Base-by-base conservation (phyloP, 1,284 basidiomycete species). In the Lignosus rhinocerotis region DNA sequence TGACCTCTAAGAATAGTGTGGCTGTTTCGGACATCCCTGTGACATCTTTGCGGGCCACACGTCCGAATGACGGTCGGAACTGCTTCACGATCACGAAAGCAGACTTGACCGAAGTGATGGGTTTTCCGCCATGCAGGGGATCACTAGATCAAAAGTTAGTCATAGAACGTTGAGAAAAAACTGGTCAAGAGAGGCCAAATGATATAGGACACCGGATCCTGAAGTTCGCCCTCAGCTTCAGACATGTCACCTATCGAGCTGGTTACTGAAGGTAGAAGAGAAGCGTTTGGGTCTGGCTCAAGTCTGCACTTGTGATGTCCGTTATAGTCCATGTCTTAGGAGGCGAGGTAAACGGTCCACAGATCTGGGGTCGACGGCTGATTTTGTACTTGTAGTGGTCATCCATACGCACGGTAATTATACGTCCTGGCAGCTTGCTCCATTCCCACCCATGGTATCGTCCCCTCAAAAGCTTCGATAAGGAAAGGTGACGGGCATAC, bases 1-100 rank as follows among this genome's bases (percentile, higher is more conserved):
- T 68, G 38, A 85, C 80, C 39, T 85, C 80, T 6, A 88, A 67
- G 2, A 76, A 79, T 12, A 88, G 68, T 42, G 73, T 72, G 3
- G 71, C 65, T 2, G 69, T 59, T 12, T 48, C 17, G 39, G 77
- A 75, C 72, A 81, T 76, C 55, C 59, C 63, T 21, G 64, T 53
- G 5, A 58, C 65, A 17, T 70, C 72, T 10, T 68, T 70, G 2
- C 73, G 58, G 1, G 85, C 84, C 6, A 83, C 70, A 3, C 80
- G 79, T 16, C 75, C 70, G 43, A 81, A 80, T 42, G 81, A 75
- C 1, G 78, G 77, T 33, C 74, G 78, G 59, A 81, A 84, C 5
- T 73, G 60, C 49, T 75, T 76, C 33, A 88, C 66, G 6, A 61
- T 64, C 2, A 80, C 61, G 11, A 75, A 52, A 16, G 69, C 75